Evolutionary conservation across 2,329 filamentous ascomycete species (phyloP).

Genomic region (Hymenoscyphus scutula): DNA sequence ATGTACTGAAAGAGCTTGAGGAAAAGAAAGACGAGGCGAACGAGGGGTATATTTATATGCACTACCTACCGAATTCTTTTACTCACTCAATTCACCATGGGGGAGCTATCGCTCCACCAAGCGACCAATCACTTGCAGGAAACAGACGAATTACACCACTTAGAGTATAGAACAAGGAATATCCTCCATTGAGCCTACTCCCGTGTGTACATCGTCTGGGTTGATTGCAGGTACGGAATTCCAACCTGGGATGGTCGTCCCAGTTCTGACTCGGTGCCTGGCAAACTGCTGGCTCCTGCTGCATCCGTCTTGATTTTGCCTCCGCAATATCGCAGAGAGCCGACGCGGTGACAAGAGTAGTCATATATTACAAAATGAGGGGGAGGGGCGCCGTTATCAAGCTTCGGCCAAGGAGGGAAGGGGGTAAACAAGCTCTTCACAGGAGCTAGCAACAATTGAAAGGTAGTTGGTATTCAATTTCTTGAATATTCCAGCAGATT

Average conservation of each 20-base stretch:
- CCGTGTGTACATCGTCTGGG: background rate
- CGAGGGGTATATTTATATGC: conserved; percentile 12
- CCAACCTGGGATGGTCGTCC: background rate
- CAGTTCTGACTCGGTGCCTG: background rate
- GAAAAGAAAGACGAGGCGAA: conserved; percentile 1
- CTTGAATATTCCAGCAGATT: background rate
- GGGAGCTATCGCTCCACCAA: background rate
- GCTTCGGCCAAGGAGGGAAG: background rate
- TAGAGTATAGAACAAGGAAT: background rate
- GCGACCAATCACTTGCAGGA: background rate
- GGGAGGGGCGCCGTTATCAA: conserved; percentile 1
- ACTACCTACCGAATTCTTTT: background rate
- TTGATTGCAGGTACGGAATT: background rate
- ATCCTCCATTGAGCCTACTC: background rate
- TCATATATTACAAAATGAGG: background rate
- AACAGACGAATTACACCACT: background rate
- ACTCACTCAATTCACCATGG: background rate
- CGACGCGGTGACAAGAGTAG: background rate
- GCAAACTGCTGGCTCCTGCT: background rate
- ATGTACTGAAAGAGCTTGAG: conserved; percentile 8
- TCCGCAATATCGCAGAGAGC: background rate
- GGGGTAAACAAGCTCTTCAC: background rate
- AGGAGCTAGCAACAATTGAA: background rate
- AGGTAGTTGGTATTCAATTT: background rate
- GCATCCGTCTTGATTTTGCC: background rate